Evolutionary conservation across 2,329 filamentous ascomycete genomes (phyloP), one percentile per base, ranked within the genome.

Genomic region (Alternaria conjuncta): DNA sequence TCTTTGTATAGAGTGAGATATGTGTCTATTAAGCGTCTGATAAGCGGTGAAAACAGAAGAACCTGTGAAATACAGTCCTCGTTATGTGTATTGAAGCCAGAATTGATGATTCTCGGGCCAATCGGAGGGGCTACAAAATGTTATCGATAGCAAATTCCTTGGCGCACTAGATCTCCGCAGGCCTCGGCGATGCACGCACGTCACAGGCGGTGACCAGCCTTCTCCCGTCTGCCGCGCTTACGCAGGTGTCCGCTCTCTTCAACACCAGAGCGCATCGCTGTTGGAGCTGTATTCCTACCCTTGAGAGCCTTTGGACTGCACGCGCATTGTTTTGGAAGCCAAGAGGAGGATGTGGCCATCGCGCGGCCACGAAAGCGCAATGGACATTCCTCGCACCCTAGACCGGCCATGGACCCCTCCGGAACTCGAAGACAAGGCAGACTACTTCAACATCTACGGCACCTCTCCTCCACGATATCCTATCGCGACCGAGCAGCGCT

Each of bases 401-500:
- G 64, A 67, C 41, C 74, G 71, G 26, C 76, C 75, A 30, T 77
- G 68, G 67, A 78, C 76, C 47, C 76, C 76, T 53, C 76, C 76
- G 10, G 71, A 77, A 13, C 65, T 64, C 21, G 74, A 75, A 28
- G 62, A 60, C 44, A 63, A 60, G 11, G 53, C 68, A 10, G 70
- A 71, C 49, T 71, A 67, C 65, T 74, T 74, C 55, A 68, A 71
- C 32, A 65, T 67, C 30, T 74, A 69, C 57, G 58, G 60, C 6
- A 66, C 57, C 44, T 56, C 61, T 10, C 51, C 55, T 63, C 68
- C 55, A 57, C 57, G 25, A 49, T 62, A 58, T 62, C 59, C 61
- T 46, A 56, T 63, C 6, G 60, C 55, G 28, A 51, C 56, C 20
- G 67, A 70, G 23, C 58, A 64, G 26, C 64, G 56, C 54, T 70